These are phyloP conservation scores for Chaetomiaceae sp. DNA, from an alignment of 2,329 filamentous ascomycete species.

Conservation along the genomic window DNA sequence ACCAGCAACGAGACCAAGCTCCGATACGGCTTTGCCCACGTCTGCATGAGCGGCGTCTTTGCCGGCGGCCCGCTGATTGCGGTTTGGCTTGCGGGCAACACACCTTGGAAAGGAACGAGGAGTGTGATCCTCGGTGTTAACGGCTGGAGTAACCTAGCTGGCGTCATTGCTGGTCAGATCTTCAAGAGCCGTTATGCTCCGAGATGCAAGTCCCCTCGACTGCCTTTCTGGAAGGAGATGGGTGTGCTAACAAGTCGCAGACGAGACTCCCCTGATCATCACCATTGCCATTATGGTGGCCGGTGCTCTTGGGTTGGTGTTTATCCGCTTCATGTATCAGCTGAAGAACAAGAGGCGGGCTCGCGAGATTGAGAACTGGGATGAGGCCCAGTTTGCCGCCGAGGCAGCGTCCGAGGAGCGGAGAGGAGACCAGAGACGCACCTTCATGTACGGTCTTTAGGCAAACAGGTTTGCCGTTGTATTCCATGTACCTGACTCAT, in stretches of 20 bases:
- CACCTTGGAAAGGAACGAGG: neutral
- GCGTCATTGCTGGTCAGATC: conserved; percentile 3
- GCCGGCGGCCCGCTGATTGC: conserved; percentile 2
- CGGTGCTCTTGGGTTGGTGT: neutral
- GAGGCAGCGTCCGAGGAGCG: too few species aligned
- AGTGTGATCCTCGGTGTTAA: conserved; percentile 1
- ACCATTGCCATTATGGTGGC: neutral
- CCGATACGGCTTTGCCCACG: conserved; percentile 1
- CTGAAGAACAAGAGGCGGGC: neutral
- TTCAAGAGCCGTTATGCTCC: conserved; percentile 2
- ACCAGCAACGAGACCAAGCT: neutral
- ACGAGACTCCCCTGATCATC: neutral
- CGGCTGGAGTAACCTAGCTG: conserved; percentile 2
- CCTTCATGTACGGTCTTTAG: too few species aligned
- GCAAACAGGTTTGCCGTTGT: too few species aligned
- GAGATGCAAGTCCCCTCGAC: too few species aligned
- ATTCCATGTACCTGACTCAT: too few species aligned
- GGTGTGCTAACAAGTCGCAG: too few species aligned
- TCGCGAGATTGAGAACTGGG: too few species aligned
- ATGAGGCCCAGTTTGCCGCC: too few species aligned
- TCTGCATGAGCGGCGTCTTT: conserved; percentile 2
- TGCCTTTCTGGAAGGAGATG: too few species aligned
- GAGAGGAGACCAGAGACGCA: too few species aligned
- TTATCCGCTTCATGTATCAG: neutral
- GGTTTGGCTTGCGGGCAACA: conserved; percentile 5